Percentiles rank a stretch among this genome's conserved stretches.
These are phyloP conservation scores for Candida tunisiensis DNA, from an alignment of 1,139 yeast genomes.

Conservation along the genomic window DNA sequence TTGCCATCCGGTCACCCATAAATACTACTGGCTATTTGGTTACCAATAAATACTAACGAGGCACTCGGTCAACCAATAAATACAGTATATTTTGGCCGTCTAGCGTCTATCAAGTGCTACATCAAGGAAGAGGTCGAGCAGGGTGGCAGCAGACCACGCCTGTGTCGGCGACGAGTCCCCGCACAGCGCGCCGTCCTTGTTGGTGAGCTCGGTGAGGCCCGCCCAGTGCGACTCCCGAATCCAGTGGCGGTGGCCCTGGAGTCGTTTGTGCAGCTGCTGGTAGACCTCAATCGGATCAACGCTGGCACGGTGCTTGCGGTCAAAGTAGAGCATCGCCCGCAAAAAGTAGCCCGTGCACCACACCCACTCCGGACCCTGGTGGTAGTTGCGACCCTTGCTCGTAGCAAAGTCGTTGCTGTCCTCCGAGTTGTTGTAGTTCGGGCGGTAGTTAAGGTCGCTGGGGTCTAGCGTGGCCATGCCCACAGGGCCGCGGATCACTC, in stretches of 20 bases:
- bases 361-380: constrained; percentile 98
- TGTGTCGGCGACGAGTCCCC: constrained; percentile 86
- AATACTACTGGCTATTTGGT: too few relatives aligned
- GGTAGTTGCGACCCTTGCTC: constrained; percentile 89
- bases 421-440: constrained; percentile 65
- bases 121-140: constrained; percentile 68
- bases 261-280: constrained; percentile 31
- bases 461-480: constrained; percentile 94
- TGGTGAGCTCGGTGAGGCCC: constrained; percentile 83
- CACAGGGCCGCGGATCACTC: constrained; percentile 63
- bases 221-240: constrained; percentile 71
- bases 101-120: too few relatives aligned
- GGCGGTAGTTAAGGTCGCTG: constrained; percentile 77
- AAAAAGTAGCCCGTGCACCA: constrained; percentile 84
- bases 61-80: too few relatives aligned
- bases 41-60: too few relatives aligned
- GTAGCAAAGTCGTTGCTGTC: constrained; percentile 84
- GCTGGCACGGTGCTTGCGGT: constrained; percentile 22
- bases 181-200: constrained; percentile 70
- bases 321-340: constrained; percentile 50
- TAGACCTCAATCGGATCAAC: constrained; percentile 9
- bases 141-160: constrained; percentile 88
- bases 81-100: too few relatives aligned
- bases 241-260: constrained; percentile 55
- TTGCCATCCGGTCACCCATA: too few relatives aligned